Conservation (phyloP, 306 rosid species). For the Cajanus cajan region DNA sequence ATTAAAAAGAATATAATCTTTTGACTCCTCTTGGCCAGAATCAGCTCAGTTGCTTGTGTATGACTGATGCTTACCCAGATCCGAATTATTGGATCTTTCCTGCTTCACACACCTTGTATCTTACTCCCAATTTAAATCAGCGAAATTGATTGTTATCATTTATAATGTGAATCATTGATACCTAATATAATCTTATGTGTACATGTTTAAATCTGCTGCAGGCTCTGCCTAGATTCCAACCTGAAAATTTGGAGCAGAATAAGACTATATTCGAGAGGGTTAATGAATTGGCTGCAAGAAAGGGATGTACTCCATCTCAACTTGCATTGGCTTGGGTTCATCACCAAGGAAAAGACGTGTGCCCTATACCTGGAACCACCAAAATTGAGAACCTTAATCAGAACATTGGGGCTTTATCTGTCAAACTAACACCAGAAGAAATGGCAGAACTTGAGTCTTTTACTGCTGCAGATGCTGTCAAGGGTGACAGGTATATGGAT, state of each 20-base stretch:
- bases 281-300: conserved; percentile 56
- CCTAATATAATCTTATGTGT: neutral
- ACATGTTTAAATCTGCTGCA: neutral
- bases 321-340: conserved; percentile 69
- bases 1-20: no score
- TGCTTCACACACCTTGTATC: neutral
- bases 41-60: no score
- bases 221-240: conserved; percentile 50
- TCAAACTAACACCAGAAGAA: conserved; percentile 64
- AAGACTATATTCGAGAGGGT: conserved; percentile 53
- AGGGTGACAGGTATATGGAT: conserved; percentile 41
- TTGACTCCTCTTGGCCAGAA: no score
- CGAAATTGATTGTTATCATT: neutral
- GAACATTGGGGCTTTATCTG: conserved; percentile 59
- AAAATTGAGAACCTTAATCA: conserved; percentile 57
- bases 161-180: neutral
- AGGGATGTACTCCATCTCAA: conserved; percentile 63
- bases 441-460: conserved; percentile 56
- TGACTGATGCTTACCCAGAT: neutral
- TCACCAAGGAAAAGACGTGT: conserved; percentile 66
- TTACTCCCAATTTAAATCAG: neutral
- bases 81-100: neutral
- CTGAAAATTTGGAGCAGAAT: conserved; percentile 54
- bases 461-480: conserved; percentile 42
- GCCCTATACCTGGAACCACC: conserved; percentile 85